Evolutionary conservation across 129 eudicot genomes (phyloP).

Genomic region (Mikania micrantha): DNA sequence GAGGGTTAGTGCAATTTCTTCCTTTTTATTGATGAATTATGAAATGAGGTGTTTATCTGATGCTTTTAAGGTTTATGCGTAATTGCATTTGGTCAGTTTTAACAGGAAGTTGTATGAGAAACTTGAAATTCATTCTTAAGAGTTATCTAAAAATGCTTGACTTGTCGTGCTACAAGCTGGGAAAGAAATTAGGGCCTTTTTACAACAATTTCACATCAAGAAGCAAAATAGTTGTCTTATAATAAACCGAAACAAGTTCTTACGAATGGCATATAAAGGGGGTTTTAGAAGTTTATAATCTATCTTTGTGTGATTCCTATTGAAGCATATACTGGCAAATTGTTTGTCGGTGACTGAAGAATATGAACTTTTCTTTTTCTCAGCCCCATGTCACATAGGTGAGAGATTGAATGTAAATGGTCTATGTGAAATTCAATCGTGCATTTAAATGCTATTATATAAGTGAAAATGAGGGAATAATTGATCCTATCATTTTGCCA

Average conservation of each 20-base stretch:
- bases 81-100: not conserved
- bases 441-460: not conserved
- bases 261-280: no score
- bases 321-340: no score
- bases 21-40: not conserved
- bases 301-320: no score
- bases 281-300: no score
- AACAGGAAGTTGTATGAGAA: not conserved
- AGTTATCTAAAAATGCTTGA: no score
- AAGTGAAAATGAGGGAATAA: not conserved
- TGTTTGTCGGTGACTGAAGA: no score
- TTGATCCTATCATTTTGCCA: not conserved
- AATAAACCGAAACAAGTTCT: no score
- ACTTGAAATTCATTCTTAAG: not conserved
- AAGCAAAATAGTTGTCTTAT: no score
- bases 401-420: not conserved
- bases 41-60: no score
- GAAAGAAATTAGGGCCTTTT: not conserved
- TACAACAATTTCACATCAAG: not conserved
- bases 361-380: no score
- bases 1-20: conserved; percentile 47
- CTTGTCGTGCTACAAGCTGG: not conserved
- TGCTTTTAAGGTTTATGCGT: not conserved
- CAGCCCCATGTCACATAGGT: no score
- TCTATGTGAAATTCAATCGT: not conserved